These are phyloP conservation scores for Musa acuminata DNA, from an alignment of 176 grass and related monocot species.

Conservation along the genomic window DNA sequence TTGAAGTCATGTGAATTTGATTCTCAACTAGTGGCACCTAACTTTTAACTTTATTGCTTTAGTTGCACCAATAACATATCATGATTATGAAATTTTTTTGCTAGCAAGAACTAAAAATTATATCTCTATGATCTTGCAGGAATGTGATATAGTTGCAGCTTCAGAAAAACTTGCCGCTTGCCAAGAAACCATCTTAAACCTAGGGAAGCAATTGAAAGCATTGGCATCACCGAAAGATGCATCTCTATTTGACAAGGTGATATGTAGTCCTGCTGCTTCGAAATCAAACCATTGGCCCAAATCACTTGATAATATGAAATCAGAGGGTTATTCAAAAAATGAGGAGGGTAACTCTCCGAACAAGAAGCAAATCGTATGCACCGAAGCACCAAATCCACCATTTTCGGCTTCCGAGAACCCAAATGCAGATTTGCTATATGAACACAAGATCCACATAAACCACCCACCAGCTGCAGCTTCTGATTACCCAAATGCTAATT, in stretches of 20 bases:
- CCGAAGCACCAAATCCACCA: slow-evolving; percentile 13
- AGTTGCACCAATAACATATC: neutral
- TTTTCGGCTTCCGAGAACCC: neutral
- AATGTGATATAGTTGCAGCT: slow-evolving; percentile 50
- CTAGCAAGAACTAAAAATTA: neutral
- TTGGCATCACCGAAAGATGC: slow-evolving; percentile 57
- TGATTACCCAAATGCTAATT: too few relatives aligned
- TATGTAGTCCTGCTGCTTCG: slow-evolving; percentile 17
- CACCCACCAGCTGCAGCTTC: neutral
- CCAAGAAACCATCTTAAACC: slow-evolving; percentile 74
- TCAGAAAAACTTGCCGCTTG: slow-evolving; percentile 72
- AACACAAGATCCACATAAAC: slow-evolving; percentile 7
- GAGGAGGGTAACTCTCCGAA: slow-evolving; percentile 26
- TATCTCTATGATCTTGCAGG: slow-evolving; percentile 20
- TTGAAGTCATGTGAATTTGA: neutral
- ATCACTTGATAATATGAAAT: slow-evolving; percentile 37
- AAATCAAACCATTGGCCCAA: slow-evolving; percentile 27
- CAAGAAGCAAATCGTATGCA: slow-evolving; percentile 42
- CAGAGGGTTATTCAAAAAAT: slow-evolving; percentile 28
- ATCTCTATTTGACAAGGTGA: slow-evolving; percentile 38
- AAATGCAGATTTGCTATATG: slow-evolving; percentile 1
- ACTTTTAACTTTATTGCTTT: neutral
- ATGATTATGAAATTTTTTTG: neutral
- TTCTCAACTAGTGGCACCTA: neutral
- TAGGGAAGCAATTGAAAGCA: slow-evolving; percentile 78